These are phyloP conservation scores for Takakia lepidozioides DNA, from an alignment of 225 moss, liverwort and hornwort genomes.

Conservation along the genomic window DNA sequence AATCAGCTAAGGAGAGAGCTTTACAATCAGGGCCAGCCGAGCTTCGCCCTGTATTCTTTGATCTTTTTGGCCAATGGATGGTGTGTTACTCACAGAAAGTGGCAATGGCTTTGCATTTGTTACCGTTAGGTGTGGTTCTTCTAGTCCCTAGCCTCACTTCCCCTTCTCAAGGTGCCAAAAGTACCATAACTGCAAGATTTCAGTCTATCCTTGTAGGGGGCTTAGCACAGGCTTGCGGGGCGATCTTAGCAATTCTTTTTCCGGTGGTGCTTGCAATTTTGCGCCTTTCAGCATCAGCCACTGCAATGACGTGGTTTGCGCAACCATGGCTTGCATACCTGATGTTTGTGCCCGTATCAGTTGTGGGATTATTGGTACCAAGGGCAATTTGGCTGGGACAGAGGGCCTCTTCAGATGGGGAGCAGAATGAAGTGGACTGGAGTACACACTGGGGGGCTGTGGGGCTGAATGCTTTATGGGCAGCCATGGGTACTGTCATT, in stretches of 20 bases:
- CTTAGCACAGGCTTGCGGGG: conserved; percentile 41
- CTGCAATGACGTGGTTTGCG: conserved; percentile 93
- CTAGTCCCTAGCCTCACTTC: conserved; percentile 44
- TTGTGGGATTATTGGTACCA: conserved; percentile 74
- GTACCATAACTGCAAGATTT: conserved; percentile 43
- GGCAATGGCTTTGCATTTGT: conserved; percentile 59
- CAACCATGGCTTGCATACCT: conserved; percentile 82
- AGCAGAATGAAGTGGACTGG: conserved; percentile 79
- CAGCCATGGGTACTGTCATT: conserved; percentile 34
- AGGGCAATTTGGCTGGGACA: conserved; percentile 36
- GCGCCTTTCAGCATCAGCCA: conserved; percentile 65
- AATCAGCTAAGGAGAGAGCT: conserved; percentile 51
- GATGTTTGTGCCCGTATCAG: conserved; percentile 74
- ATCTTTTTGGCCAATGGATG: conserved; percentile 75
- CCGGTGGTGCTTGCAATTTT: conserved; percentile 63
- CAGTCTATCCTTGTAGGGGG: conserved; percentile 53
- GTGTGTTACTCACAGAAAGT: conserved; percentile 74
- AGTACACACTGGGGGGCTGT: conserved; percentile 85
- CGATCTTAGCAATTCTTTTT: conserved; percentile 45
- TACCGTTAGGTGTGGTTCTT: conserved; percentile 63
- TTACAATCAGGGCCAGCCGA: conserved; percentile 36
- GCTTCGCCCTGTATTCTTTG: conserved; percentile 80
- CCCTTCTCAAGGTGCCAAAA: conserved; percentile 44
- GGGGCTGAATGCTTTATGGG: conserved; percentile 38
- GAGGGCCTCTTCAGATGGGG: conserved; percentile 40